phyloP scores from a whole-genome alignment of 1,284 basidiomycete species.

The Ganoderma boninense region DNA sequence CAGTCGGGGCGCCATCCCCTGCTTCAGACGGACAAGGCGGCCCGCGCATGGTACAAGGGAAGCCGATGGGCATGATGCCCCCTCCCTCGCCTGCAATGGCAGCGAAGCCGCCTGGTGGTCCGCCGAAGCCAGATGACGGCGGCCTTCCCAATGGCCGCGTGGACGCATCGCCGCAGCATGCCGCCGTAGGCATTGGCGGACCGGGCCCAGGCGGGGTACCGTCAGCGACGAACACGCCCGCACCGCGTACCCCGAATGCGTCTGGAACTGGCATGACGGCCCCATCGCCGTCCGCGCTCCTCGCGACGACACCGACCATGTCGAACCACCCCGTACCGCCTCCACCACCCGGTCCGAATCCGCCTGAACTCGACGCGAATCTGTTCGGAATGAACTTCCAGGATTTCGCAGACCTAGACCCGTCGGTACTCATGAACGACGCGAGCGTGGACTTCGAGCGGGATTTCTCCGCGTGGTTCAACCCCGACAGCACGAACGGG shows the following conservation, averaged over 20 bases:
- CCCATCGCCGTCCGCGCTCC: conserved; percentile 52
- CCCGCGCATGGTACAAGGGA: conserved; percentile 43
- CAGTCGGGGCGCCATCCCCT: conserved; percentile 36
- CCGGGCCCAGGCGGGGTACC: conserved; percentile 30
- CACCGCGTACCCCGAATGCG: conserved; percentile 58
- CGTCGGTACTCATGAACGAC: too few species aligned
- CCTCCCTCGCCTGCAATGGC: conserved; percentile 53
- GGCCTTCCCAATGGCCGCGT: conserved; percentile 36
- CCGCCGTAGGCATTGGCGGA: conserved; percentile 36
- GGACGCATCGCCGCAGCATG: conserved; percentile 60
- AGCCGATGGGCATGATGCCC: conserved; percentile 57
- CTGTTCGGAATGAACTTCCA: too few species aligned
- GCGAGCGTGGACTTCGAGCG: too few species aligned
- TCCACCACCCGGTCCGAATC: conserved; percentile 38
- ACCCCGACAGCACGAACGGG: too few species aligned
- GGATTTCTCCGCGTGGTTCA: too few species aligned
- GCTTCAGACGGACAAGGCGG: conserved; percentile 25
- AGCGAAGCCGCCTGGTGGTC: conserved; percentile 35
- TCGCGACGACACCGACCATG: conserved; percentile 39
- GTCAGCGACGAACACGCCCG: conserved; percentile 44
- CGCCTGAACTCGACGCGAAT: conserved; percentile 47
- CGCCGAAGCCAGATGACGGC: conserved; percentile 39
- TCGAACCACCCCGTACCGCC: conserved; percentile 30
- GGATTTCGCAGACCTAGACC: too few species aligned
- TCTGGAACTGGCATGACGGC: conserved; percentile 45